A percentile compares a stretch with the other conserved stretches of the same genome.
phyloP scores from a whole-genome alignment of 352 stramenopile genomes.

The Phytophthora uliginosa region DNA sequence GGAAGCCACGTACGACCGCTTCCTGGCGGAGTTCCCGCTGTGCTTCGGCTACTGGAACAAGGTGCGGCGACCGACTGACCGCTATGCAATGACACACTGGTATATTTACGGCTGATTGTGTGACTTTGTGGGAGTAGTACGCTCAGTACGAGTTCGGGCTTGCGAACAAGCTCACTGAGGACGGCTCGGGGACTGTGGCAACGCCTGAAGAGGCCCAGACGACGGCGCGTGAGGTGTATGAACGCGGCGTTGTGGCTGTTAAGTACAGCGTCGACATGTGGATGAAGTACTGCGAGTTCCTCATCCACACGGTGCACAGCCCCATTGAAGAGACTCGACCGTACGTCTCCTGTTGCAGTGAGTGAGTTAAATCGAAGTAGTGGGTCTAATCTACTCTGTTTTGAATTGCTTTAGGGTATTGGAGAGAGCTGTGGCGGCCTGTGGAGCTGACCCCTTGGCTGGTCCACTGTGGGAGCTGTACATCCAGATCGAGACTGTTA shows the following conservation, averaged over 20 bases:
- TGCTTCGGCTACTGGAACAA: constrained; percentile 93
- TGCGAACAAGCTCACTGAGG: constrained; percentile 44
- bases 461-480: constrained; percentile 83
- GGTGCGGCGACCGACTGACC: constrained; percentile 35
- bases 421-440: constrained; percentile 65
- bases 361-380: constrained; percentile 3
- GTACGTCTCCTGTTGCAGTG: constrained; percentile 35
- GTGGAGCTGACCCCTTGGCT: constrained; percentile 71
- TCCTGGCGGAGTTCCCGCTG: constrained; percentile 80
- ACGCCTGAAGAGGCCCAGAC: constrained; percentile 54
- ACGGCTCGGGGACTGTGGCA: constrained; percentile 46
- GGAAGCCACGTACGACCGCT: constrained; percentile 75
- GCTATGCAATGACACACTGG: not conserved
- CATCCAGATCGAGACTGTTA: constrained; percentile 83
- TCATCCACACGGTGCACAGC: constrained; percentile 67
- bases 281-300: constrained; percentile 87
- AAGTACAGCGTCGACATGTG: constrained; percentile 86
- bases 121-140: constrained; percentile 46
- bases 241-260: constrained; percentile 73
- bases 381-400: constrained; percentile 13
- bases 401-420: constrained; percentile 41
- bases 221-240: constrained; percentile 70
- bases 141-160: constrained; percentile 74
- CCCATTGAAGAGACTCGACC: constrained; percentile 71
- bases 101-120: not conserved